Evolutionary conservation across 495 filamentous ascomycete species (phyloP).

Genomic region (Oidiodendron maius): DNA sequence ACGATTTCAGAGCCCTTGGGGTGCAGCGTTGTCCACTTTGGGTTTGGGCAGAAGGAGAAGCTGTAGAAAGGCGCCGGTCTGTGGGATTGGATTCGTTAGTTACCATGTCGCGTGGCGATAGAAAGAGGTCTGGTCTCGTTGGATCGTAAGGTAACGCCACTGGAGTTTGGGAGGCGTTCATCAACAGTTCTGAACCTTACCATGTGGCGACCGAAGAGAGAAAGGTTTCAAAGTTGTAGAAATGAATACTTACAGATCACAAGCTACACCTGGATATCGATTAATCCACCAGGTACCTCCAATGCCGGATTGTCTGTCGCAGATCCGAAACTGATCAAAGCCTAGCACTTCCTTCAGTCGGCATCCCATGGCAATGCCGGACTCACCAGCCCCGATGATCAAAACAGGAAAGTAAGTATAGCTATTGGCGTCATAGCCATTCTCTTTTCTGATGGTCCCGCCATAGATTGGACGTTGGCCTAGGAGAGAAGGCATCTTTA

Average conservation of each 20-base stretch:
- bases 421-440: slow-evolving; percentile 16
- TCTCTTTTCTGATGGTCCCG: slow-evolving; percentile 14
- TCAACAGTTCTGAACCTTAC: too few relatives aligned
- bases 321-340: slow-evolving; percentile 59
- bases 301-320: slow-evolving; percentile 54
- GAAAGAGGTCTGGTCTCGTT: too few relatives aligned
- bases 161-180: too few relatives aligned
- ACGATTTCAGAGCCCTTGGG: slow-evolving; percentile 39
- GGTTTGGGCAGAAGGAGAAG: slow-evolving; percentile 43
- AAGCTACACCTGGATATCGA: slow-evolving; percentile 51
- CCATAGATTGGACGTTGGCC: slow-evolving; percentile 16
- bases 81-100: not conserved
- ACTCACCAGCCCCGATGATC: slow-evolving; percentile 59
- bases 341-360: slow-evolving; percentile 51
- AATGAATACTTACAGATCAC: slow-evolving; percentile 24
- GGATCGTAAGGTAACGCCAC: too few relatives aligned
- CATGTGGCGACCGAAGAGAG: too few relatives aligned
- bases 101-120: not conserved
- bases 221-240: too few relatives aligned
- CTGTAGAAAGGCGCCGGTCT: slow-evolving; percentile 35
- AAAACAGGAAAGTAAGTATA: slow-evolving; percentile 27
- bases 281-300: slow-evolving; percentile 69
- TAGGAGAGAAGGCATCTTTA: slow-evolving; percentile 5
- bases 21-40: slow-evolving; percentile 37
- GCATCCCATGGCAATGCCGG: slow-evolving; percentile 61